phyloP scores from a whole-genome alignment of 2,329 filamentous ascomycete genomes.

The Aspergillus tamarii region DNA sequence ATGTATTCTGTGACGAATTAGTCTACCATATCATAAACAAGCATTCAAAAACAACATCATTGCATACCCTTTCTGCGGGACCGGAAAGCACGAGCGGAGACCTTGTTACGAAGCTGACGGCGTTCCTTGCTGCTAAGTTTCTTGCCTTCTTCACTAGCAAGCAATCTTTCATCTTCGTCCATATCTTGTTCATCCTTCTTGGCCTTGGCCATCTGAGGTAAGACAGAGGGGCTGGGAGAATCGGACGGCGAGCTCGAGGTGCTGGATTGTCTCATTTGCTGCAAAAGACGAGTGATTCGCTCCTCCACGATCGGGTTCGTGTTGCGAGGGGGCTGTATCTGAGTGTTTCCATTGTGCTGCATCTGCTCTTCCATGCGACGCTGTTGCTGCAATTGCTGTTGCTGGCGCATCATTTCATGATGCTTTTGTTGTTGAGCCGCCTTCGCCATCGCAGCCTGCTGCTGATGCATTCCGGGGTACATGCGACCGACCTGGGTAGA shows the following conservation, averaged over 20 bases:
- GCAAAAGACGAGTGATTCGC: constrained; percentile 88
- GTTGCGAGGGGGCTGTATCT: constrained; percentile 39
- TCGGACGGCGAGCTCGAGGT: constrained; percentile 63
- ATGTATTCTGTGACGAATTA: constrained; percentile 86
- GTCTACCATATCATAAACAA: constrained; percentile 29
- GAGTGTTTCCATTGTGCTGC: constrained; percentile 28
- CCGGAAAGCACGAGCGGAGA: constrained; percentile 95
- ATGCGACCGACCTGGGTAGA: constrained; percentile 69
- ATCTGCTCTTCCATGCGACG: constrained; percentile 33
- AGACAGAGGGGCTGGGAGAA: constrained; percentile 37
- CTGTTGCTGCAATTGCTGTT: constrained; percentile 43
- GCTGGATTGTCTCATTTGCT: constrained; percentile 77
- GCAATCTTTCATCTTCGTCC: constrained; percentile 92
- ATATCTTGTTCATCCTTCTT: constrained; percentile 98
- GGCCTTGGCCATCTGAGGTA: constrained; percentile 70
- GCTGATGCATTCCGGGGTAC: constrained; percentile 92
- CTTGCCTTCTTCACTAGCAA: constrained; percentile 98
- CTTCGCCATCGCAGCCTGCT: constrained; percentile 78
- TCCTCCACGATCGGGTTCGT: constrained; percentile 79
- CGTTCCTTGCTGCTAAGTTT: constrained; percentile 98
- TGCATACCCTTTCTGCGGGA: constrained; percentile 93
- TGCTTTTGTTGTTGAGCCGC: constrained; percentile 69
- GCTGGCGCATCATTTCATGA: constrained; percentile 62
- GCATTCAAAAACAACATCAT: not conserved
- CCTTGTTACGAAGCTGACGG: constrained; percentile 96